Evolutionary conservation across 768 basidiomycete species (phyloP).

Genomic region (Podaxis sp.): DNA sequence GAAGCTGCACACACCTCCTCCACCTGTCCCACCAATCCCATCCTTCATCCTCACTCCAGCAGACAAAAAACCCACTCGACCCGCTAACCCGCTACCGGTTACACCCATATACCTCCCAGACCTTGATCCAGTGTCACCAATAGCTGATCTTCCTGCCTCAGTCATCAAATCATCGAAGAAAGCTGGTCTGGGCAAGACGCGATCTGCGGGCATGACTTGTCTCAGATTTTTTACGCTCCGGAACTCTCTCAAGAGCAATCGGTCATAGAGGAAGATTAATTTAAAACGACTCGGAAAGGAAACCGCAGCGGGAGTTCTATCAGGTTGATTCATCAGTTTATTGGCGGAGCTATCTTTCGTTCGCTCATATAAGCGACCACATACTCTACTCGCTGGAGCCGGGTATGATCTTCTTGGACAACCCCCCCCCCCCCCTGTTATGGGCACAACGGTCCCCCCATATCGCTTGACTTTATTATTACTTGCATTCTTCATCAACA

Average conservation of each 20-base stretch:
- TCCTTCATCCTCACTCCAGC: slow-evolving; percentile 42
- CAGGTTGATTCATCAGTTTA: not conserved
- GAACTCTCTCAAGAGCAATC: slow-evolving; percentile 28
- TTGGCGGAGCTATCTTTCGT: not conserved
- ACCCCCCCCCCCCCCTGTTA: not conserved
- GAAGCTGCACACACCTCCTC: not conserved
- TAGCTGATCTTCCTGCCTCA: slow-evolving; percentile 20
- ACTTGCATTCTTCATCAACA: not conserved
- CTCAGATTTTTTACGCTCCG: slow-evolving; percentile 48
- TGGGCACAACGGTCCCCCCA: not conserved
- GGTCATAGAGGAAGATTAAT: not conserved
- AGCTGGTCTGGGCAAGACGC: slow-evolving; percentile 25
- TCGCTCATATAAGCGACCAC: not conserved
- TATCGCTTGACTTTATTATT: not conserved
- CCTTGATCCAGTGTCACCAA: slow-evolving; percentile 26
- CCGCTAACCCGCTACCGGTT: slow-evolving; percentile 24
- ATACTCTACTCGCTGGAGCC: not conserved
- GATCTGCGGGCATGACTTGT: slow-evolving; percentile 45
- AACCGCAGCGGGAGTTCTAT: not conserved
- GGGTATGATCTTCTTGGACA: not conserved
- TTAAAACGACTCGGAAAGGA: not conserved
- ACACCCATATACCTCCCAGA: slow-evolving; percentile 33
- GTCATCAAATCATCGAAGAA: slow-evolving; percentile 4
- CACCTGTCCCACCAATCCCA: slow-evolving; percentile 57
- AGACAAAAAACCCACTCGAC: slow-evolving; percentile 32